Evolutionary conservation across 1,284 basidiomycete species (phyloP).

Genomic region (Chiua sp.): DNA sequence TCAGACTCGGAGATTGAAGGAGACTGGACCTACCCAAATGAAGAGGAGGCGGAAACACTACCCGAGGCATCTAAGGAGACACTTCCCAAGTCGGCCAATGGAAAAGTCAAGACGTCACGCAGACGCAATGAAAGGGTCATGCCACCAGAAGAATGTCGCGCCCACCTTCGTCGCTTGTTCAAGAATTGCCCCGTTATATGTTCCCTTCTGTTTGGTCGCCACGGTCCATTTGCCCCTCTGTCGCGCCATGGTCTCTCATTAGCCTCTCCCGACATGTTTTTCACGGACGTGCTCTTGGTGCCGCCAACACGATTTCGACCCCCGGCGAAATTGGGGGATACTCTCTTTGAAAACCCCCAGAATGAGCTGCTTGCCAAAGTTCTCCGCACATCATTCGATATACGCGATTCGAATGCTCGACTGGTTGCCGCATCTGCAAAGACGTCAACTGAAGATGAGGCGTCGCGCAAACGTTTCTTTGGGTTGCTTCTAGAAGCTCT

Average conservation of each 20-base stretch:
- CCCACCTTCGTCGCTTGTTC: conserved; percentile 92
- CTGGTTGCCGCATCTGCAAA: conserved; percentile 70
- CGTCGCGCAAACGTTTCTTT: conserved; percentile 64
- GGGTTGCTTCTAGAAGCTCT: conserved; percentile 80
- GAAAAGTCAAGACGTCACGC: conserved; percentile 74
- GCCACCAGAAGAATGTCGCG: conserved; percentile 91
- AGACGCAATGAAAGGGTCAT: conserved; percentile 91
- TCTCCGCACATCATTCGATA: conserved; percentile 80
- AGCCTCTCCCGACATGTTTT: conserved; percentile 95
- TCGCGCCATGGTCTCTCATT: conserved; percentile 58
- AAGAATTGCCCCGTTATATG: conserved; percentile 83
- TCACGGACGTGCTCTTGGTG: conserved; percentile 92
- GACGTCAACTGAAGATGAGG: conserved; percentile 58
- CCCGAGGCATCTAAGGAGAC: conserved; percentile 21
- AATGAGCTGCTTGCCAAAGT: conserved; percentile 93
- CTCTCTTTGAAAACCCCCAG: conserved; percentile 95
- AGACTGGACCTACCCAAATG: conserved; percentile 51
- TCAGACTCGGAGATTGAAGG: conserved; percentile 52
- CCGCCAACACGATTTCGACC: conserved; percentile 97
- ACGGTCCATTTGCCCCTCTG: conserved; percentile 81
- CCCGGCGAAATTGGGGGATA: conserved; percentile 91
- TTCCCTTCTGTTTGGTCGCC: conserved; percentile 90
- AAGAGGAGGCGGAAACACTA: conserved; percentile 46
- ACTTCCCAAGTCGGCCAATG: conserved; percentile 75
- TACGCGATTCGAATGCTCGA: conserved; percentile 80